Conservation (phyloP, 306 rosid species). For the Astragalus membranaceus region DNA sequence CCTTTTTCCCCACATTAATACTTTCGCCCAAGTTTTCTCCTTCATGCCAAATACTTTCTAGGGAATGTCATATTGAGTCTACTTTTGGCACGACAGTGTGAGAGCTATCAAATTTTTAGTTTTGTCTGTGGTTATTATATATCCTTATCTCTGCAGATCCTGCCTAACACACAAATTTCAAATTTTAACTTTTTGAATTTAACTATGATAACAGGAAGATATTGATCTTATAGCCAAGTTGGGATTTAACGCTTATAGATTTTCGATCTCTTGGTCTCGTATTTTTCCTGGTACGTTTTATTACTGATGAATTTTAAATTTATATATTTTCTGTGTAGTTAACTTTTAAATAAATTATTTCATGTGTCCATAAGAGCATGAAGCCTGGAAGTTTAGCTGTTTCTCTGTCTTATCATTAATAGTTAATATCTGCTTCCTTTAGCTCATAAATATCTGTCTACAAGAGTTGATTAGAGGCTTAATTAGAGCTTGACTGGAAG, state of each 20-base stretch:
- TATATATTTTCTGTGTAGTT: not conserved
- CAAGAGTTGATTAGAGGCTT: not conserved
- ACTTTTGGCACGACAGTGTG: conserved; percentile 1
- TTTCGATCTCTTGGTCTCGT: conserved; percentile 94
- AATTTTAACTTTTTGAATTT: conserved; percentile 10
- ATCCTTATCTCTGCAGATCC: not conserved
- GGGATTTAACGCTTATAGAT: conserved; percentile 85
- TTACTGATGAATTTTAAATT: not conserved
- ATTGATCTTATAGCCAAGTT: conserved; percentile 76
- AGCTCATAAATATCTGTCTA: not conserved
- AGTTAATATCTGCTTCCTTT: not conserved
- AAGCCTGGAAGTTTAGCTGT: not conserved
- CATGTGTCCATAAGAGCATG: not conserved
- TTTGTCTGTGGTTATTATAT: not conserved
- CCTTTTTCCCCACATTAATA: not conserved
- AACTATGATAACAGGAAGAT: conserved; percentile 64
- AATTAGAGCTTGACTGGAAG: not conserved
- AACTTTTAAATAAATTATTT: not conserved
- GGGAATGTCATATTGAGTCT: not conserved
- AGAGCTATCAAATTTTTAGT: not conserved
- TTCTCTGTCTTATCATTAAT: not conserved
- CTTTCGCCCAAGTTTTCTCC: not conserved
- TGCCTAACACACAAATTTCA: not conserved
- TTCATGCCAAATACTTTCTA: conserved; percentile 5
- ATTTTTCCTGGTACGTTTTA: conserved; percentile 73